A percentile compares a stretch with the other conserved stretches of the same genome.
phyloP scores from a whole-genome alignment of 176 grass and related monocot genomes.

The Guadua angustifolia region DNA sequence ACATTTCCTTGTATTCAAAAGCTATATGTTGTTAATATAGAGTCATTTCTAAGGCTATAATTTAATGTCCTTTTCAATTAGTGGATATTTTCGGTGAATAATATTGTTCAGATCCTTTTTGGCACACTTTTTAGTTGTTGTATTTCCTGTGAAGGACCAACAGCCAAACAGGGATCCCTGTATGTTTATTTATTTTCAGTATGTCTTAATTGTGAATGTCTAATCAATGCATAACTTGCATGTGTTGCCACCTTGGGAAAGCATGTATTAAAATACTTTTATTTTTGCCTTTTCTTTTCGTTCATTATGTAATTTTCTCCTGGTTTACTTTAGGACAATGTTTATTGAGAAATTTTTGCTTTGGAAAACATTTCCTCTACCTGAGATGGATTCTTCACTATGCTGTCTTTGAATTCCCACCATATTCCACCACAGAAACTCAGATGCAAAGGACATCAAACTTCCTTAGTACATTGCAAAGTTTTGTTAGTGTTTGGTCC shows the following conservation, averaged over 20 bases:
- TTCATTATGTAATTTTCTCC: conserved; percentile 31
- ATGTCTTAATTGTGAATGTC: not conserved
- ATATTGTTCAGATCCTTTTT: conserved; percentile 14
- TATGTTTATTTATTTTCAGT: conserved; percentile 19
- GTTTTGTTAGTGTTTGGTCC: conserved; percentile 75
- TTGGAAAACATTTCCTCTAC: conserved; percentile 93
- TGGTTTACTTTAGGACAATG: conserved; percentile 63
- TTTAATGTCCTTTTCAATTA: not conserved
- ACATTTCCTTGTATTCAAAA: not conserved
- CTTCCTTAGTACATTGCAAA: conserved; percentile 58
- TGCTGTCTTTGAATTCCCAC: conserved; percentile 81
- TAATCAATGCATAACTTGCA: not conserved
- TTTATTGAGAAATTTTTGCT: conserved; percentile 89
- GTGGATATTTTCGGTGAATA: not conserved
- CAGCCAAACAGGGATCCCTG: not conserved
- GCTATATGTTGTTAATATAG: conserved; percentile 26
- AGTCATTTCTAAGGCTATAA: conserved; percentile 32
- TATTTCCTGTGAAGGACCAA: conserved; percentile 14
- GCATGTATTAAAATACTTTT: conserved; percentile 32
- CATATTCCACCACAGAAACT: conserved; percentile 49
- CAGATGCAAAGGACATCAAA: conserved; percentile 55
- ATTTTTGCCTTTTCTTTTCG: conserved; percentile 32
- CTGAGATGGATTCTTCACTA: conserved; percentile 92
- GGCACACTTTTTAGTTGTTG: not conserved
- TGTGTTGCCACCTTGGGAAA: not conserved